Percentiles rank a stretch among this genome's conserved stretches.
phyloP scores from a whole-genome alignment of 345 rosid species.

The Gossypium turneri region DNA sequence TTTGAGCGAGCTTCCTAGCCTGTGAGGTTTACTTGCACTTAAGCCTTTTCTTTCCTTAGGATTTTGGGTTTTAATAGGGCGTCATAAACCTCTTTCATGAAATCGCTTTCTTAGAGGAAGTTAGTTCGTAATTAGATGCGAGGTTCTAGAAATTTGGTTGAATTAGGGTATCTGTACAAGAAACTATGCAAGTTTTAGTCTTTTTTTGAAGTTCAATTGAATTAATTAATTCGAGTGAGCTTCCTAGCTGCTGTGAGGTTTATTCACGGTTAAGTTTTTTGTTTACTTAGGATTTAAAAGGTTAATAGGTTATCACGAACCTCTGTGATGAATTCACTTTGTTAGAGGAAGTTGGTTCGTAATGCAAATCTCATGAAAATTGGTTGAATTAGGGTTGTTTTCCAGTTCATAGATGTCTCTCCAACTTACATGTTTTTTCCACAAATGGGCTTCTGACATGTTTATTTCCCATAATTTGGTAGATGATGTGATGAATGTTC shows the following conservation, averaged over 20 bases:
- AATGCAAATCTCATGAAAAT: neutral
- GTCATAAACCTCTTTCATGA: neutral
- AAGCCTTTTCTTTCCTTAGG: neutral
- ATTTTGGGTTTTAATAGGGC: neutral
- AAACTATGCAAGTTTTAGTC: neutral
- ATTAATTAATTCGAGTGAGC: neutral
- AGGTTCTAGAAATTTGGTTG: conserved; percentile 9
- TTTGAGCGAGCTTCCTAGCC: neutral
- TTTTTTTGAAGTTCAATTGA: neutral
- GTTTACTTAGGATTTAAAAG: neutral
- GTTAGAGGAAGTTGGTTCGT: neutral
- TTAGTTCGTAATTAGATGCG: neutral
- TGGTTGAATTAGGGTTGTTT: conserved; percentile 27
- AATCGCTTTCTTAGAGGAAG: neutral
- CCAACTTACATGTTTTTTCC: neutral
- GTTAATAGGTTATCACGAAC: neutral
- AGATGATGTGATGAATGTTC: neutral
- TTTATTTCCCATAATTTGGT: neutral
- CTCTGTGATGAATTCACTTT: neutral
- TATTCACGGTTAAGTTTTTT: too few species aligned
- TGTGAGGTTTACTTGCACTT: neutral
- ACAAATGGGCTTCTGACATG: neutral
- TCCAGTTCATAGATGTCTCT: neutral
- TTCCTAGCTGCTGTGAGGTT: neutral
- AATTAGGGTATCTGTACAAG: conserved; percentile 22